Percentiles rank a stretch among this genome's conserved stretches.
Conservation (phyloP, 108 stramenopile genomes). For the Cyclotella cryptica region DNA sequence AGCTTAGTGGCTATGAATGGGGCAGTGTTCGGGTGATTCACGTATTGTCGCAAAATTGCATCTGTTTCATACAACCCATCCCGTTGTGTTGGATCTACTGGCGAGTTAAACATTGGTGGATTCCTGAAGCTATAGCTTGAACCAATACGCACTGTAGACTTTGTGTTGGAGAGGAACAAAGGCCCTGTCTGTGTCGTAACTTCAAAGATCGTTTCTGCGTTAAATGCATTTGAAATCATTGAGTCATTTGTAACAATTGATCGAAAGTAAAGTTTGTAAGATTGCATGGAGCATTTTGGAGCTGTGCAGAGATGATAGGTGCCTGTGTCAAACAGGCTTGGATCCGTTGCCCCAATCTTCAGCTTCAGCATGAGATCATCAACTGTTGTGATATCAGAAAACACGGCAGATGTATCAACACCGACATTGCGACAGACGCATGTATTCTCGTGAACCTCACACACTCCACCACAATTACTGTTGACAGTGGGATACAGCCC, state of each 20-base stretch:
- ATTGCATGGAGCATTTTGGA: slow-evolving; percentile 1
- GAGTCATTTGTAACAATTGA: slow-evolving; percentile 6
- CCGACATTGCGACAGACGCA: slow-evolving; percentile 21
- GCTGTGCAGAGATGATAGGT: slow-evolving; percentile 21
- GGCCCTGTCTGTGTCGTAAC: slow-evolving; percentile 31
- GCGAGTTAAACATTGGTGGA: no score
- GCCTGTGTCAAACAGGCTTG: slow-evolving; percentile 4
- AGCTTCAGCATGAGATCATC: slow-evolving; percentile 21
- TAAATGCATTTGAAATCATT: slow-evolving; percentile 13
- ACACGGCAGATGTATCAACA: slow-evolving; percentile 20
- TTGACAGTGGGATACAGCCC: slow-evolving; percentile 16
- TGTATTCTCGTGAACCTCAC: slow-evolving; percentile 16
- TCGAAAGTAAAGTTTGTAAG: slow-evolving; percentile 7
- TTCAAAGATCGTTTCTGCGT: slow-evolving; percentile 55
- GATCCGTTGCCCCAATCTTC: slow-evolving; percentile 27
- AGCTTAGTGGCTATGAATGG: slow-evolving; percentile 64
- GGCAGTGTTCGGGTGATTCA: slow-evolving; percentile 60
- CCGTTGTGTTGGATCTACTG: no score
- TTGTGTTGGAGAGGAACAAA: slow-evolving; percentile 39
- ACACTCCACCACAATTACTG: slow-evolving; percentile 31
- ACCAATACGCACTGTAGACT: slow-evolving; percentile 45
- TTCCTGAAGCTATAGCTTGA: slow-evolving; percentile 34
- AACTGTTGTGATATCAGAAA: slow-evolving; percentile 9
- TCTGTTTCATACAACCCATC: no score
- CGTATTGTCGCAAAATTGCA: no score